phyloP scores from a whole-genome alignment of 495 filamentous ascomycete species.

The Talaromyces stipitatus region DNA sequence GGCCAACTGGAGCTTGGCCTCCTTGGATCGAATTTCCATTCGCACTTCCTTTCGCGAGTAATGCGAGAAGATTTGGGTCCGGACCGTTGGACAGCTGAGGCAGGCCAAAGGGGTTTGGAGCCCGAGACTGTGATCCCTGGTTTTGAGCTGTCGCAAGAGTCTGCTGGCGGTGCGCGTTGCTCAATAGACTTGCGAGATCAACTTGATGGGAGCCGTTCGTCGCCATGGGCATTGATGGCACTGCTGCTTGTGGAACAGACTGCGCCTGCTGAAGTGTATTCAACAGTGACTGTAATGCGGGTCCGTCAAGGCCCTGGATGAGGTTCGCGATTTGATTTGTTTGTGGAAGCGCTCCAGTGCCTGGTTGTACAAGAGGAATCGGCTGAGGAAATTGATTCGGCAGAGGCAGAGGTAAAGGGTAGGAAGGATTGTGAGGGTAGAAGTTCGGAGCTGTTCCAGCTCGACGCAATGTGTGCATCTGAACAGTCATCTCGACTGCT shows the following conservation, averaged over 20 bases:
- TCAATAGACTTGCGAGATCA: slow-evolving; percentile 55
- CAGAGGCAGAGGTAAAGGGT: slow-evolving; percentile 32
- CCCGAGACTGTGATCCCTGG: slow-evolving; percentile 21
- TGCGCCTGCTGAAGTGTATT: slow-evolving; percentile 46
- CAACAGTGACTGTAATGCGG: slow-evolving; percentile 65
- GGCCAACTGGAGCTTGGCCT: slow-evolving; percentile 25
- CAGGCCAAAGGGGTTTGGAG: slow-evolving; percentile 26
- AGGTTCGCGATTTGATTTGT: slow-evolving; percentile 36
- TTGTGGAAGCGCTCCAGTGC: slow-evolving; percentile 20
- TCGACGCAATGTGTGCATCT: slow-evolving; percentile 58
- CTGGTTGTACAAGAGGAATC: slow-evolving; percentile 25
- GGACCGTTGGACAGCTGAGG: slow-evolving; percentile 21
- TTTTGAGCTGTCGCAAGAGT: slow-evolving; percentile 24
- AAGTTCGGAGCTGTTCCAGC: slow-evolving; percentile 32
- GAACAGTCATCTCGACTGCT: slow-evolving; percentile 70
- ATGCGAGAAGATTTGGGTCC: slow-evolving; percentile 37
- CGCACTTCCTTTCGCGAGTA: slow-evolving; percentile 35
- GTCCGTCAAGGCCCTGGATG: slow-evolving; percentile 58
- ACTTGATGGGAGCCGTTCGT: slow-evolving; percentile 29
- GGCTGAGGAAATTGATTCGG: slow-evolving; percentile 21
- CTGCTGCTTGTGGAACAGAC: slow-evolving; percentile 26
- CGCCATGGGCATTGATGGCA: slow-evolving; percentile 19
- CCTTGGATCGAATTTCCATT: slow-evolving; percentile 31
- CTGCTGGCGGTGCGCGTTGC: slow-evolving; percentile 35
- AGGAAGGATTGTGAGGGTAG: slow-evolving; percentile 35